Percentiles rank a stretch among this genome's conserved stretches.
phyloP scores from a whole-genome alignment of 306 rosid genomes.

The Glycine latifolia region DNA sequence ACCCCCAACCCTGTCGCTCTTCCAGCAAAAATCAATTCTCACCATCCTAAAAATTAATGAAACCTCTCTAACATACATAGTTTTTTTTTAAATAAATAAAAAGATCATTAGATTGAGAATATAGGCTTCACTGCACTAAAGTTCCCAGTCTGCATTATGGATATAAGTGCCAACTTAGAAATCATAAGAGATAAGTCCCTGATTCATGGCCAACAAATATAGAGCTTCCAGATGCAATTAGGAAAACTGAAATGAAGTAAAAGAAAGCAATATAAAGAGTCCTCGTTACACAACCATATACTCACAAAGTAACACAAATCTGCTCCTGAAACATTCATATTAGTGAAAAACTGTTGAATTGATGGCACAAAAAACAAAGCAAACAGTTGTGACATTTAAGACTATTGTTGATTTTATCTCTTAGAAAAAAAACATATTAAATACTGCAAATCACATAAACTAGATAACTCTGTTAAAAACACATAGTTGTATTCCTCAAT shows the following conservation, averaged over 20 bases:
- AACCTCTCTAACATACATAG: constrained; percentile 10
- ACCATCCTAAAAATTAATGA: not conserved
- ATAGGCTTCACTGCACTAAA: not conserved
- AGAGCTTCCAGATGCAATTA: no score
- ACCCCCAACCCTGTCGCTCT: not conserved
- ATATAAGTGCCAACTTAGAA: constrained; percentile 14
- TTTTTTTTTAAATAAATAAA: not conserved
- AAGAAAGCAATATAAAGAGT: not conserved
- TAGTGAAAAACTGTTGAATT: not conserved
- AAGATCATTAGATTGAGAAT: not conserved
- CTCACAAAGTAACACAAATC: not conserved
- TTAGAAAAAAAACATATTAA: not conserved
- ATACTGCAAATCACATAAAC: no score
- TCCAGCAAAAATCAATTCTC: not conserved
- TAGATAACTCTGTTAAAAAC: no score
- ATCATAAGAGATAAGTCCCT: not conserved
- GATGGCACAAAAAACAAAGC: not conserved
- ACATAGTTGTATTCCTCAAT: not conserved
- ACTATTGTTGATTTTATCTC: not conserved
- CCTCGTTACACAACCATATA: not conserved
- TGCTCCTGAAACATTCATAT: not conserved
- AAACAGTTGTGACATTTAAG: not conserved
- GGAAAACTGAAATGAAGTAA: constrained; percentile 2
- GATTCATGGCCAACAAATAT: no score
- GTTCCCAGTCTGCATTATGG: not conserved